A percentile compares a stretch with the other conserved stretches of the same genome.
These are phyloP conservation scores for Colletotrichum acutatum DNA, from an alignment of 2,329 filamentous ascomycete genomes.

Conservation along the genomic window DNA sequence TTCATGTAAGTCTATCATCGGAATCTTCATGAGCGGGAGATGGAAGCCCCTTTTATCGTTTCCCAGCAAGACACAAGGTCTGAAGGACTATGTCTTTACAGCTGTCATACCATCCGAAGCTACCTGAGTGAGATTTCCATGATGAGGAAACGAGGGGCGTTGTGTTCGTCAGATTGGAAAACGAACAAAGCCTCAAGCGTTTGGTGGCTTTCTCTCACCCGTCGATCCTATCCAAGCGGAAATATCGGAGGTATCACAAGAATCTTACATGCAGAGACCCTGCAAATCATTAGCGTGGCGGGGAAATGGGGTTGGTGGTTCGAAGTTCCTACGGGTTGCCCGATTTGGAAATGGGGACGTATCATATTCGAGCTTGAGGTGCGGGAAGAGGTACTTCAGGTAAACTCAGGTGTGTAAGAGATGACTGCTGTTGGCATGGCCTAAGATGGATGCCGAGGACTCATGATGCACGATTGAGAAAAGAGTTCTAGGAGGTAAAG, in stretches of 20 bases:
- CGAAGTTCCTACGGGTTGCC: neutral
- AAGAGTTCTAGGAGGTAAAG: too few species aligned
- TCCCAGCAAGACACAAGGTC: neutral
- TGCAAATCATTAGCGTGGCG: neutral
- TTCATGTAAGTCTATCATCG: neutral
- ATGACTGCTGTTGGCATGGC: neutral
- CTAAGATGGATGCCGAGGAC: too few species aligned
- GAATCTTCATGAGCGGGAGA: neutral
- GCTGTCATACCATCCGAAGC: too few species aligned
- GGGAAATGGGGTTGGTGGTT: neutral
- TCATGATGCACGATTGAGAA: too few species aligned
- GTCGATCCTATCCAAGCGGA: neutral
- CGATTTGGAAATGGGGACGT: neutral
- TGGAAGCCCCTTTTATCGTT: neutral
- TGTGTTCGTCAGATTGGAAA: neutral
- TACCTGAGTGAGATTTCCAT: neutral
- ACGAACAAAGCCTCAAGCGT: neutral
- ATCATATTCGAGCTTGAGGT: neutral
- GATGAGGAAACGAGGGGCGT: neutral
- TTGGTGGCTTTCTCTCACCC: neutral
- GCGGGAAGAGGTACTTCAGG: too few species aligned
- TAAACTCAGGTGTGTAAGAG: neutral
- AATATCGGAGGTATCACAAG: neutral
- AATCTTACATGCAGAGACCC: neutral
- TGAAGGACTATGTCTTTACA: neutral